Percentiles rank a stretch among this genome's conserved stretches.
Evolutionary conservation across 1,284 basidiomycete species (phyloP).

Genomic region (Tilletia horrida): DNA sequence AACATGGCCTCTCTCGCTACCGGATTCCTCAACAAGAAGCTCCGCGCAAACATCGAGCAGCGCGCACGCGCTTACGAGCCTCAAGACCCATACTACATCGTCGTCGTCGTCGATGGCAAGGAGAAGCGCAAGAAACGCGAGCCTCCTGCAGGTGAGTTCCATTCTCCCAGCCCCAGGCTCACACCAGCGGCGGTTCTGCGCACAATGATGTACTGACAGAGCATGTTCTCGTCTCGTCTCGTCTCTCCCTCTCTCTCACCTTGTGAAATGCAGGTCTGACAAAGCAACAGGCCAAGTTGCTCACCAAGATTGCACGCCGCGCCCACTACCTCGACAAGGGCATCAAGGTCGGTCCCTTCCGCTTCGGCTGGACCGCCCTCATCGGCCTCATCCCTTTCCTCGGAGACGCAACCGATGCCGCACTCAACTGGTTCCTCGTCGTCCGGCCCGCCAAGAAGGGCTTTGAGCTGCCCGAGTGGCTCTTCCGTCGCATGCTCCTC

Average conservation of each 20-base stretch:
- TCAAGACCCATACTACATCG: constrained; percentile 74
- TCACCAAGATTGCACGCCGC: constrained; percentile 58
- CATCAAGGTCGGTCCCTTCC: constrained; percentile 74
- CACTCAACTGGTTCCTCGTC: constrained; percentile 74
- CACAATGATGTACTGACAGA: no score
- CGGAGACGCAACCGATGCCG: constrained; percentile 67
- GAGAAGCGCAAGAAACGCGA: constrained; percentile 66
- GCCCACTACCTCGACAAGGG: constrained; percentile 91
- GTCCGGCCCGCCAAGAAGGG: constrained; percentile 69
- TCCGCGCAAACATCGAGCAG: constrained; percentile 18
- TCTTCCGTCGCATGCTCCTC: constrained; percentile 62
- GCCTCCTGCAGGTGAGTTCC: background rate
- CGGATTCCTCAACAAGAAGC: constrained; percentile 36
- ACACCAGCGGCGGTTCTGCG: no score
- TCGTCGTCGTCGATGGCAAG: constrained; percentile 66
- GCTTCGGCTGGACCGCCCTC: constrained; percentile 71
- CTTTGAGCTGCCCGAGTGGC: constrained; percentile 60
- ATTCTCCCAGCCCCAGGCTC: no score
- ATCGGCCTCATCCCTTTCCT: constrained; percentile 69
- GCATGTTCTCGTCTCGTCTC: no score
- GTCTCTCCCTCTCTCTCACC: constrained; percentile 56
- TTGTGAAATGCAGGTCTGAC: constrained; percentile 66
- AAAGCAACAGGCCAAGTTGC: constrained; percentile 69
- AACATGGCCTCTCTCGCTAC: constrained; percentile 37
- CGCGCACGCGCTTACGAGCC: constrained; percentile 46